These are phyloP conservation scores for Penicillium sp. DNA, from an alignment of 2,329 filamentous ascomycete genomes.

Conservation along the genomic window DNA sequence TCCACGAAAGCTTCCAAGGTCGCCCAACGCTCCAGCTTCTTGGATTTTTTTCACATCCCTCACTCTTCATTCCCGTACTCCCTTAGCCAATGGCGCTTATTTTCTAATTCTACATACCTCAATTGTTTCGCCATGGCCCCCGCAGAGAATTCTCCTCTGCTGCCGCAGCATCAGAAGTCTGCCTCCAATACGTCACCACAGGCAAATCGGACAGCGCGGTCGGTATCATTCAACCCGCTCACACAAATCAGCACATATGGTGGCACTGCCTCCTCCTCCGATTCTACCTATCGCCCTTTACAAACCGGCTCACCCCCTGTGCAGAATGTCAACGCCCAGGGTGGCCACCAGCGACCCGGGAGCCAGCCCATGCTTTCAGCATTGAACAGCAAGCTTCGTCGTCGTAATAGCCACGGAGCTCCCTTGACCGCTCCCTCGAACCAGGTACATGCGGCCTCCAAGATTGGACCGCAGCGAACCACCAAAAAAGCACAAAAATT, in stretches of 20 bases:
- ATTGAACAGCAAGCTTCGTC: slow-evolving; percentile 80
- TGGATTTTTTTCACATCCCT: slow-evolving; percentile 10
- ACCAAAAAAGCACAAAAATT: slow-evolving; percentile 96
- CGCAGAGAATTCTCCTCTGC: slow-evolving; percentile 43
- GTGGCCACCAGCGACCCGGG: slow-evolving; percentile 26
- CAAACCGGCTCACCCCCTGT: slow-evolving; percentile 39
- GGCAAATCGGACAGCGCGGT: slow-evolving; percentile 38
- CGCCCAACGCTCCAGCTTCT: slow-evolving; percentile 21
- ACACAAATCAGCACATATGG: slow-evolving; percentile 46
- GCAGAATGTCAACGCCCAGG: slow-evolving; percentile 28
- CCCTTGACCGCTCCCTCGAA: slow-evolving; percentile 45
- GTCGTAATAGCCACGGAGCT: slow-evolving; percentile 77
- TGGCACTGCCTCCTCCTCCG: slow-evolving; percentile 38
- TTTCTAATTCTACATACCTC: slow-evolving; percentile 11
- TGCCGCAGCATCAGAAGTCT: slow-evolving; percentile 35
- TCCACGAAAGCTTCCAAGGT: neutral
- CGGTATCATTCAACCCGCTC: slow-evolving; percentile 49
- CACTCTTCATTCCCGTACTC: slow-evolving; percentile 11
- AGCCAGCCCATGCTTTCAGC: slow-evolving; percentile 66
- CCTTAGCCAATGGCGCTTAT: slow-evolving; percentile 14
- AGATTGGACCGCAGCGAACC: slow-evolving; percentile 90
- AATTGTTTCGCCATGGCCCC: slow-evolving; percentile 32
- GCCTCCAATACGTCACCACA: slow-evolving; percentile 38
- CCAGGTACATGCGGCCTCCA: slow-evolving; percentile 49
- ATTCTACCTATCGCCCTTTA: slow-evolving; percentile 41